phyloP scores from a whole-genome alignment of 257 asterid genomes.

The Lavandula angustifolia region DNA sequence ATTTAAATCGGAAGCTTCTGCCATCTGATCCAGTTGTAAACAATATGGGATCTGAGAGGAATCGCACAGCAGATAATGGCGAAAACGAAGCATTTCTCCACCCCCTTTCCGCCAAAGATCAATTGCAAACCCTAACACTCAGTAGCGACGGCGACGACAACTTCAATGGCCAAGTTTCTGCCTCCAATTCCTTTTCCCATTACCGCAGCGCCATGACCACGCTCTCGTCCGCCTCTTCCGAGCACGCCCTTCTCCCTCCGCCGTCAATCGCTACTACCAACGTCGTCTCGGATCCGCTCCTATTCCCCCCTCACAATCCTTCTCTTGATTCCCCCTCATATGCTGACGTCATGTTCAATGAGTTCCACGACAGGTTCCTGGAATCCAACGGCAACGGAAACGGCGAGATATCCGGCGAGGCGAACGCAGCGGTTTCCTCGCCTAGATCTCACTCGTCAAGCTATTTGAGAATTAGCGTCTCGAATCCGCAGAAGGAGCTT shows the following conservation, averaged over 20 bases:
- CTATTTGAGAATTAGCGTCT: constrained; percentile 63
- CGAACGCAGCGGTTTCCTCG: constrained; percentile 37
- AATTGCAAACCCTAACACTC: constrained; percentile 66
- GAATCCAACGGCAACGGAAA: constrained; percentile 50
- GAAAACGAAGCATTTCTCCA: constrained; percentile 32
- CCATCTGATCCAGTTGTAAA: too few species aligned
- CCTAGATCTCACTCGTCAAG: constrained; percentile 43
- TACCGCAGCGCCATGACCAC: constrained; percentile 75
- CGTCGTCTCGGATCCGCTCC: constrained; percentile 65
- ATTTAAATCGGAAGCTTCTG: too few species aligned
- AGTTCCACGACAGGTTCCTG: constrained; percentile 40
- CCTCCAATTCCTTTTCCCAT: constrained; percentile 60
- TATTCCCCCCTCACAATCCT: constrained; percentile 38
- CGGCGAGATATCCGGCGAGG: constrained; percentile 44
- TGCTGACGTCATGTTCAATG: constrained; percentile 46
- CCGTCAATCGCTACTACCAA: constrained; percentile 46
- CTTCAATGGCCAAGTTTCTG: constrained; percentile 41
- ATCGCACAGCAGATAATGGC: constrained; percentile 20
- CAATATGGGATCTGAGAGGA: constrained; percentile 35
- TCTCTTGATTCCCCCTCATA: constrained; percentile 53
- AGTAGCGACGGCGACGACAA: constrained; percentile 32
- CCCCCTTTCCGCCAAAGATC: constrained; percentile 43
- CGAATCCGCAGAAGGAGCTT: constrained; percentile 82
- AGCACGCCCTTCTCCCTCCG: constrained; percentile 46
- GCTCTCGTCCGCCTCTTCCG: constrained; percentile 47